Evolutionary conservation across 164 flowering plant species (phyloP), one percentile per base, ranked within the genome.

Genomic region (Tinospora cordifolia): DNA sequence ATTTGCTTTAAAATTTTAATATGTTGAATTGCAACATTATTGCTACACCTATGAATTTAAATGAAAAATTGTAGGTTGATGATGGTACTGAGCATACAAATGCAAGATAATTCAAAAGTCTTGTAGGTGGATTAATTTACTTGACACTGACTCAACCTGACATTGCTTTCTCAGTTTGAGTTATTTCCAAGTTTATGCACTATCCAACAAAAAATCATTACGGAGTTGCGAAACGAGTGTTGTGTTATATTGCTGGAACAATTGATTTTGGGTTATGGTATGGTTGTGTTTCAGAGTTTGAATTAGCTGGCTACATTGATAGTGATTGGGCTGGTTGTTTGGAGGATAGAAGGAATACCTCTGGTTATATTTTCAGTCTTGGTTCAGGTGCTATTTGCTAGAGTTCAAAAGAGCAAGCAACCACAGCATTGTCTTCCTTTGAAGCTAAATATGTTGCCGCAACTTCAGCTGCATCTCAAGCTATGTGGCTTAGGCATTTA

Each of bases 341-440:
- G 0, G 73, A 74, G 62, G 76, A 77, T n/a, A 22, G 60, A 21
- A 77, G 51, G 30, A 77, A 69, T 49, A 74, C 74, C 24, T 69
- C 47, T n/a, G 67, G 70, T 0, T 1, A 4, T 65, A 17, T 65
- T 2, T 65, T 64, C 14, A 30, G 39, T 6, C 60, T 44, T 22
- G 70, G 70, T 0, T 51, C 62, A 19, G 5, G 46, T 0, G 27
- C 63, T n/a, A 36, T 78, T n/a, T 76, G 79, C 3, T 81, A 74
- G 81, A 26, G 47, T 19, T 64, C 82, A 13, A 72, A 72, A 57
- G 74, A 77, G 39, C 76, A 80, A 70, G 24, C 65, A 6, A 58
- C 30, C 1, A 15, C 66, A 0, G n/a, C 65, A 1, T 4, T 30
- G 3, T 76, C 78, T 15, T 40, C 75, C 0, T 17, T 67, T 0